phyloP scores from a whole-genome alignment of 2,329 filamentous ascomycete genomes.

The Emergomyces orientalis region DNA sequence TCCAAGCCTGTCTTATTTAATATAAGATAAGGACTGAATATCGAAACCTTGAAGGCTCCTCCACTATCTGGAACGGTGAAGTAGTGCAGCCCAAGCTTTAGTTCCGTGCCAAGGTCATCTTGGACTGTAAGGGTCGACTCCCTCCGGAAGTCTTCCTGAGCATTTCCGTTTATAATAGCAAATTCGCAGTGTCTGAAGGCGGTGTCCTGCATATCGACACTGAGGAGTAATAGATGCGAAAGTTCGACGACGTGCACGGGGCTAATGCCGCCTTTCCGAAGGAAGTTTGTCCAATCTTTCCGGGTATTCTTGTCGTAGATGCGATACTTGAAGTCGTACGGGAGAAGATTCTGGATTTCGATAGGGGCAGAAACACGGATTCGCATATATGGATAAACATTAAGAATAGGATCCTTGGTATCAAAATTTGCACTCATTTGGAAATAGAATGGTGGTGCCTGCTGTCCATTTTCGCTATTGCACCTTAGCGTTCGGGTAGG shows the following conservation, averaged over 20 bases:
- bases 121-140: conserved; percentile 73
- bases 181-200: conserved; percentile 93
- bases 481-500: conserved; percentile 84
- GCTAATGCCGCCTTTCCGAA: conserved; percentile 91
- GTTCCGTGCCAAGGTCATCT: conserved; percentile 67
- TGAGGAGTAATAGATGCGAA: conserved; percentile 83
- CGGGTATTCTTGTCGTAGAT: conserved; percentile 99
- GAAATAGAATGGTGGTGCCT: conserved; percentile 81
- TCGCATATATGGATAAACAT: conserved; percentile 88
- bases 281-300: conserved; percentile 98
- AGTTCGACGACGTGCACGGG: conserved; percentile 95
- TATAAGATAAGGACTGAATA: conserved; percentile 91
- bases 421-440: conserved; percentile 84
- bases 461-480: conserved; percentile 65
- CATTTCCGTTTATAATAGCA: conserved; percentile 87
- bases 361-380: conserved; percentile 85
- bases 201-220: conserved; percentile 93
- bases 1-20: conserved; percentile 91
- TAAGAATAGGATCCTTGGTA: conserved; percentile 69
- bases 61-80: conserved; percentile 82
- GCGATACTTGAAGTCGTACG: conserved; percentile 97
- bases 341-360: conserved; percentile 86
- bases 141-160: conserved; percentile 76
- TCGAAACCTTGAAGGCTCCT: conserved; percentile 88
- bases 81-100: conserved; percentile 84